These are phyloP conservation scores for Stipa capillata DNA, from an alignment of 176 grass and related monocot genomes.

Conservation along the genomic window DNA sequence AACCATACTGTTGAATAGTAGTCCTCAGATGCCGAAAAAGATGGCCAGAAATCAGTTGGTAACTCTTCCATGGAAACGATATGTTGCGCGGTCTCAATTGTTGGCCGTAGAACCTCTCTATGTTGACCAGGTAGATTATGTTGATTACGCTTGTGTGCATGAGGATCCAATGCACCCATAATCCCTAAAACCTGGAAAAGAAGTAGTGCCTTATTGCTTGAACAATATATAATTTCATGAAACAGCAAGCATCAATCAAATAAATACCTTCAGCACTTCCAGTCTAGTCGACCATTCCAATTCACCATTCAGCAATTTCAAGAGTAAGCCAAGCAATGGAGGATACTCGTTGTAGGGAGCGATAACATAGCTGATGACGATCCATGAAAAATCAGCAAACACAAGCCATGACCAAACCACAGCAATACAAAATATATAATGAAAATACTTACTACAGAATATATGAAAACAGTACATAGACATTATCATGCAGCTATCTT, in stretches of 20 bases:
- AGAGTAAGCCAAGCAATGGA: slow-evolving; percentile 82
- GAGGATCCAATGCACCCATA: slow-evolving; percentile 98
- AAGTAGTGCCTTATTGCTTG: slow-evolving; percentile 7
- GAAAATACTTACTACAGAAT: neutral
- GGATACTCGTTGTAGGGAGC: slow-evolving; percentile 97
- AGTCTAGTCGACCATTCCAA: slow-evolving; percentile 94
- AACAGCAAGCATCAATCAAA: slow-evolving; percentile 10
- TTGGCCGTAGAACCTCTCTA: slow-evolving; percentile 54
- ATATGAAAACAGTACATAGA: neutral
- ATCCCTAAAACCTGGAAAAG: slow-evolving; percentile 82
- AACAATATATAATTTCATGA: neutral
- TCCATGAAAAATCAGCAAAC: slow-evolving; percentile 25
- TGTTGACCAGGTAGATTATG: slow-evolving; percentile 75
- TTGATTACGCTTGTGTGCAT: slow-evolving; percentile 91
- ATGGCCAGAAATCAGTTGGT: slow-evolving; percentile 92
- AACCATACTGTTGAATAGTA: slow-evolving; percentile 92
- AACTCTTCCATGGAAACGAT: slow-evolving; percentile 97
- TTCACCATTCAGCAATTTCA: slow-evolving; percentile 96
- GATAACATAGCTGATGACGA: slow-evolving; percentile 71
- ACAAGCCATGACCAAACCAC: slow-evolving; percentile 2
- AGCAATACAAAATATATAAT: neutral
- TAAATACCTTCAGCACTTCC: slow-evolving; percentile 90
- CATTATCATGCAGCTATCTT: neutral
- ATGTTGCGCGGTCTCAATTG: slow-evolving; percentile 81
- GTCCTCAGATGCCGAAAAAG: slow-evolving; percentile 90